These are phyloP conservation scores for Lenzites betulinus DNA, from an alignment of 768 basidiomycete genomes.

Conservation along the genomic window DNA sequence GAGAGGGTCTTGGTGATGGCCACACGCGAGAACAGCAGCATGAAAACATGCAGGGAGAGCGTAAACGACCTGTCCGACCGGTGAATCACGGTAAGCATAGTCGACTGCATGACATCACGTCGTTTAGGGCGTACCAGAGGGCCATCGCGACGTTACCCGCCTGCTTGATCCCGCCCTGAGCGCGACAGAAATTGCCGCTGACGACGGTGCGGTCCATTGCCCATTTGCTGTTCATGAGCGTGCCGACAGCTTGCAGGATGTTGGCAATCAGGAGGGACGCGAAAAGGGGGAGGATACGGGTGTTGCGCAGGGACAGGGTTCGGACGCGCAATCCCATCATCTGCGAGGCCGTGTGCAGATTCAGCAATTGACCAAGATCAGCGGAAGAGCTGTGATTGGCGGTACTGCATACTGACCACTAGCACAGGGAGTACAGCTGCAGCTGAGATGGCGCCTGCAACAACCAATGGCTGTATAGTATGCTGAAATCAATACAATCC, in stretches of 20 bases:
- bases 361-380: background rate
- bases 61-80: constrained; percentile 32
- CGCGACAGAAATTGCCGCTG: constrained; percentile 29
- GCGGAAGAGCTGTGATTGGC: background rate
- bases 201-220: constrained; percentile 28
- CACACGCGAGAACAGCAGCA: constrained; percentile 40
- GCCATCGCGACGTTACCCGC: constrained; percentile 47
- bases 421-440: constrained; percentile 29
- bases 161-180: constrained; percentile 42
- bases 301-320: constrained; percentile 20
- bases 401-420: constrained; percentile 24
- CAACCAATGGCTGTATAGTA: constrained; percentile 25
- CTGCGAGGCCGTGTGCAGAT: constrained; percentile 7
- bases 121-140: constrained; percentile 39
- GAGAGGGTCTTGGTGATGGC: constrained; percentile 15
- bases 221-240: constrained; percentile 36
- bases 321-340: constrained; percentile 18
- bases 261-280: constrained; percentile 36
- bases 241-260: constrained; percentile 35
- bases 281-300: constrained; percentile 33
- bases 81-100: constrained; percentile 10
- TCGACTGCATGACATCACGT: background rate
- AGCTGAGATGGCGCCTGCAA: constrained; percentile 30
- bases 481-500: too few species aligned
- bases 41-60: constrained; percentile 37